Evolutionary conservation across 345 rosid species (phyloP).

Genomic region (Salix arbutifolia): DNA sequence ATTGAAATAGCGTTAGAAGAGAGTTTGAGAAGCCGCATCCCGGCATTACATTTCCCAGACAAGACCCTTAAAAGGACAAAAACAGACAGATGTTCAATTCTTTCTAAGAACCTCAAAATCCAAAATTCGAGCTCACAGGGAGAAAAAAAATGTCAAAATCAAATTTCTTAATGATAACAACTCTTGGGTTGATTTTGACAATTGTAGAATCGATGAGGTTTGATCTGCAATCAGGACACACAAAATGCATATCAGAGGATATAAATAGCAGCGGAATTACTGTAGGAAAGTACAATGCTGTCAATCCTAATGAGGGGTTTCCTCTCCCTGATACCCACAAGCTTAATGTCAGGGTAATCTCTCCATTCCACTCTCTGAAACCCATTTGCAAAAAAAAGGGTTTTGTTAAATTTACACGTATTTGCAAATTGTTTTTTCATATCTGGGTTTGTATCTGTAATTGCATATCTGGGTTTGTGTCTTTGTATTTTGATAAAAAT

Average conservation of each 20-base stretch:
- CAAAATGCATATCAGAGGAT: constrained; percentile 82
- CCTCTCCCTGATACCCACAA: constrained; percentile 59
- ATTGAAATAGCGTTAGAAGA: too few species aligned
- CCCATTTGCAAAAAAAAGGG: not conserved
- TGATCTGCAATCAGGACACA: constrained; percentile 52
- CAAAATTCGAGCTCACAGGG: not conserved
- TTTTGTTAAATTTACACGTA: too few species aligned
- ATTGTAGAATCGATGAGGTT: constrained; percentile 52
- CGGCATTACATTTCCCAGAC: not conserved
- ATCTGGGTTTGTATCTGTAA: not conserved
- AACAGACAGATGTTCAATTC: not conserved
- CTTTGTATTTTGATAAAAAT: not conserved
- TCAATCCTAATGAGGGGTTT: constrained; percentile 49
- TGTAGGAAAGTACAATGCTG: constrained; percentile 55
- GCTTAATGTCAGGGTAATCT: constrained; percentile 53
- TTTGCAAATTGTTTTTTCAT: not conserved
- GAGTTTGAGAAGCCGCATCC: too few species aligned
- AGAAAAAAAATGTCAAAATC: constrained; percentile 18
- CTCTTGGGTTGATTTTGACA: constrained; percentile 19
- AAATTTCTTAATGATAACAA: constrained; percentile 7
- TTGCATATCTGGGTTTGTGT: not conserved
- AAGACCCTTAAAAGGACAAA: not conserved
- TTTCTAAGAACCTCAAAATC: not conserved
- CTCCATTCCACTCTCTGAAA: too few species aligned
- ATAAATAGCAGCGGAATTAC: constrained; percentile 56